phyloP scores from a whole-genome alignment of 2,329 filamentous ascomycete genomes.

The Elsinoe batatas region DNA sequence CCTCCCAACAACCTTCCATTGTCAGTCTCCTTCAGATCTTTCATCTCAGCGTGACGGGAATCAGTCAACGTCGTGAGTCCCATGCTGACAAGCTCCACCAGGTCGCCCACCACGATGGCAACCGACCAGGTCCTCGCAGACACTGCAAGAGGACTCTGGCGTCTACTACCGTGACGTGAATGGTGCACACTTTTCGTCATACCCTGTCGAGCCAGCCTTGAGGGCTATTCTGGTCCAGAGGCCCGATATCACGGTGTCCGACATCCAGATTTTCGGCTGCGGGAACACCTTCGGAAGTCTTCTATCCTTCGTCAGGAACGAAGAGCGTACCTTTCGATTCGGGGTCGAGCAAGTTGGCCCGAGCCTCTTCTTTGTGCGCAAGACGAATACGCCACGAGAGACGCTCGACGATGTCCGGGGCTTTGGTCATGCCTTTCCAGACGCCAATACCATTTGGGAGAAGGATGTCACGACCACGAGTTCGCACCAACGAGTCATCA shows the following conservation, averaged over 20 bases:
- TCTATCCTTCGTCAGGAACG: not conserved
- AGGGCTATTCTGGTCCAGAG: not conserved
- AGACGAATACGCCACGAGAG: not conserved
- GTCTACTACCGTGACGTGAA: not conserved
- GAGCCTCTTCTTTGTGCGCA: not conserved
- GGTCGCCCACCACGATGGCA: not conserved
- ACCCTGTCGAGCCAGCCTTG: not conserved
- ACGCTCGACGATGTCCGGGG: not conserved
- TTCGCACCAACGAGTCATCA: not conserved
- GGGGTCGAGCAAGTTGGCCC: not conserved
- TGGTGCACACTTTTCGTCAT: not conserved
- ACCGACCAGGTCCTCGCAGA: not conserved
- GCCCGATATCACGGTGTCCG: not conserved
- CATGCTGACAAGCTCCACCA: not conserved
- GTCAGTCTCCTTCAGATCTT: no score
- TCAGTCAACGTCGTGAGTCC: no score
- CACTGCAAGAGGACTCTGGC: not conserved
- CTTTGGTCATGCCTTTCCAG: not conserved
- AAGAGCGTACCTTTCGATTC: not conserved
- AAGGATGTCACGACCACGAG: not conserved
- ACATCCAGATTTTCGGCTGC: not conserved
- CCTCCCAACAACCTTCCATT: not conserved
- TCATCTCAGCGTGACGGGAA: no score
- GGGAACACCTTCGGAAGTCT: not conserved
- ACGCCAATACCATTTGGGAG: not conserved